phyloP scores from a whole-genome alignment of 805 yeast genomes.

The Kazachstania kunashirensis region DNA sequence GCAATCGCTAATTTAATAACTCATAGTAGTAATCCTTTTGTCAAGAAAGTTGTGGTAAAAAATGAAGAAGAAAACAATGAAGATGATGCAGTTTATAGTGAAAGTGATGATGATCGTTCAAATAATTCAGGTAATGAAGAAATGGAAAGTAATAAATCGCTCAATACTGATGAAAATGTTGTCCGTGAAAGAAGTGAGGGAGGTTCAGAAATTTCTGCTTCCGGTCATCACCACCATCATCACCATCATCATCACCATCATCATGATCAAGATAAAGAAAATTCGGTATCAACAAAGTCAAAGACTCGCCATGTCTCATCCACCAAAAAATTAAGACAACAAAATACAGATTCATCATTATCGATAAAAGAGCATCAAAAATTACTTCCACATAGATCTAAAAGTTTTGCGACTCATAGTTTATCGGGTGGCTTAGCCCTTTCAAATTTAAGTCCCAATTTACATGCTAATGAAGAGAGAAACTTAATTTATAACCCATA shows the following conservation, averaged over 20 bases:
- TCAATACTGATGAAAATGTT: not conserved
- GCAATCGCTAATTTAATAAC: constrained; percentile 21
- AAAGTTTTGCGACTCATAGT: constrained; percentile 11
- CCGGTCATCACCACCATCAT: not conserved
- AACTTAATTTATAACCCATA: constrained; percentile 53
- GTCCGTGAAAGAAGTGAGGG: too few relatives aligned
- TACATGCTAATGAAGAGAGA: constrained; percentile 21
- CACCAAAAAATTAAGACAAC: not conserved
- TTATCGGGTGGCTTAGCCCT: constrained; percentile 2
- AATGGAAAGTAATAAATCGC: not conserved
- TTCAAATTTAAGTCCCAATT: not conserved
- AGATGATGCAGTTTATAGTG: too few relatives aligned
- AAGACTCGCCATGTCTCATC: constrained; percentile 8
- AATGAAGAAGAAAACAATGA: not conserved
- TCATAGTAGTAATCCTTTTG: constrained; percentile 27
- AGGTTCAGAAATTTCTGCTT: not conserved
- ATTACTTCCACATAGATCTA: constrained; percentile 9
- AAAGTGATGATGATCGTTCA: not conserved
- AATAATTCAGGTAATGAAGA: not conserved
- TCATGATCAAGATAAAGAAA: not conserved
- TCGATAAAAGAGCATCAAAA: not conserved
- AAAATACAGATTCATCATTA: not conserved
- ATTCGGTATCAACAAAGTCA: constrained; percentile 2
- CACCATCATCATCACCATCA: constrained; percentile 1
- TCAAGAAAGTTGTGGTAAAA: constrained; percentile 15